Base-by-base conservation (phyloP, 352 stramenopile genomes). In the Globisporangium polare region DNA sequence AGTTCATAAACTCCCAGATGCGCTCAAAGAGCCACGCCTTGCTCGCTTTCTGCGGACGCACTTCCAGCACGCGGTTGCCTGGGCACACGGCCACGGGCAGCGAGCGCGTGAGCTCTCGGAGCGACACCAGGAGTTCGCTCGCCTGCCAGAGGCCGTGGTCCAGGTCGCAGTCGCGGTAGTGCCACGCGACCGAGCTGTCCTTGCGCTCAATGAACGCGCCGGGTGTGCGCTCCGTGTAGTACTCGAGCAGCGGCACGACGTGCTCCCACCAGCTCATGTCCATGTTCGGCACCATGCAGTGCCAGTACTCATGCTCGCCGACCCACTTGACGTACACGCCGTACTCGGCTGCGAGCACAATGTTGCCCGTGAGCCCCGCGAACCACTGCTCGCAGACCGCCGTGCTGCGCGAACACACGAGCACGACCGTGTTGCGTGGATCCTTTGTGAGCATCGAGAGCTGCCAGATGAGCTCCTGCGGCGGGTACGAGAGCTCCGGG, bases 111-210 rank as follows among this genome's bases (percentile, higher is more conserved):
- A 94, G 78, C 47, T 94, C 84, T 2, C 84, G 82, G 18, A 94
- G 58, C 0, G 84, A 89, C 15, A 92, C 83, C 51, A 93, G 57
- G 57, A 97, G 72, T 59, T 97, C 90, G 60, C 90, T 96, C 3
- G 90, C 90, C 78, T 97, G 88, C 90, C 88, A 96, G 46, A 90
- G 64, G 0, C 88, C 88, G 55, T 95, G 88, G 55, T 96, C 85
- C 29, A 90, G 67, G 68, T 97, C 89, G 50, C 85, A 93, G 49
- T 96, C 88, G 12, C 81, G 79, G 65, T 97, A 97, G 66, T 97
- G 88, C 90, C 90, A 97, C 20, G 89, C 84, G 20, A 96, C 73
- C 8, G 86, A 95, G 58, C 80, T 90, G 43, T 92, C 83, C 31
- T 95, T 95, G 9, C 75, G 74, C 62, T 95, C 86, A 26, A 95